phyloP scores from a whole-genome alignment of 169 alveolate species.

The Eimeria acervulina region DNA sequence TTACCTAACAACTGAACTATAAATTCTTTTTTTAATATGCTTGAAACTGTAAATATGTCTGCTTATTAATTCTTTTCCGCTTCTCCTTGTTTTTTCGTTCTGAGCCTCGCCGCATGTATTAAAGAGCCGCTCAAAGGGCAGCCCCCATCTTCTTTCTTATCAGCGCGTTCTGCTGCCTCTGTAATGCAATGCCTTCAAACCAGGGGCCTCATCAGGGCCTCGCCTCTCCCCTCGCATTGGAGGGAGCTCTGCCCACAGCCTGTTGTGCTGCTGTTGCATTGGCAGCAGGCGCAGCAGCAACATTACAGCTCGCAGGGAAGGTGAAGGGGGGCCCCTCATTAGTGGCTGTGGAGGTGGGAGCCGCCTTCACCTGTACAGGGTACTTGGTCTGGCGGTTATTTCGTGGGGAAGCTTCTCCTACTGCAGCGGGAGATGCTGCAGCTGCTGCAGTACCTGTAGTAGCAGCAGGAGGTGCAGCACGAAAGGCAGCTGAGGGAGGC shows the following conservation, averaged over 20 bases:
- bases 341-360: conserved; percentile 14
- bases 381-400: background rate
- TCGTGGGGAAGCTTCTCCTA: background rate
- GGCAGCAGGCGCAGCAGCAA: conserved; percentile 11
- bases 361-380: background rate
- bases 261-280: background rate
- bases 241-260: background rate
- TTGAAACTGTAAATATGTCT: background rate
- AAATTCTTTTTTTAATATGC: background rate
- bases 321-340: background rate
- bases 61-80: no score
- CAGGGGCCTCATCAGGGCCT: background rate
- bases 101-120: no score
- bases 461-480: background rate
- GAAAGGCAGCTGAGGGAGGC: background rate
- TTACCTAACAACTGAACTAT: background rate
- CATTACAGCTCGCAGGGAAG: conserved; percentile 18
- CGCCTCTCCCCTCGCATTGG: background rate
- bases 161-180: background rate
- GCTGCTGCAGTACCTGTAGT: background rate
- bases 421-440: background rate
- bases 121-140: background rate
- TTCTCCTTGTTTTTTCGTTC: background rate
- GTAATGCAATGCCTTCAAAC: conserved; percentile 3
- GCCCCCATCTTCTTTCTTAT: background rate